A percentile compares a stretch with the other conserved stretches of the same genome.
phyloP scores from a whole-genome alignment of 495 filamentous ascomycete genomes.

The Clohesyomyces aquaticus region DNA sequence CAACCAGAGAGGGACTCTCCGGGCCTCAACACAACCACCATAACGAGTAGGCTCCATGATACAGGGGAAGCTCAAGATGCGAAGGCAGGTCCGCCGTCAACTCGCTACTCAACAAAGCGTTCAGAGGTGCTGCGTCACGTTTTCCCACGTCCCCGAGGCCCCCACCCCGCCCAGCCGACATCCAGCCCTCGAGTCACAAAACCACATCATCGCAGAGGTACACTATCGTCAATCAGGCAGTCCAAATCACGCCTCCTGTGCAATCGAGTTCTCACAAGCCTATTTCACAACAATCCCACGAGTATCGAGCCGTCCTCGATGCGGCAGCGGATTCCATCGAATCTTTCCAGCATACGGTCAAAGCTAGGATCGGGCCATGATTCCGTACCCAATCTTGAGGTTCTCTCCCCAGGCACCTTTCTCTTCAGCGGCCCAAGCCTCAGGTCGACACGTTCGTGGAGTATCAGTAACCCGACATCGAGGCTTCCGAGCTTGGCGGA shows the following conservation, averaged over 20 bases:
- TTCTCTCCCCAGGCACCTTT: constrained; percentile 40
- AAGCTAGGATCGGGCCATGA: neutral
- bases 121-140: constrained; percentile 24
- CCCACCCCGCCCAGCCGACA: neutral
- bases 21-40: neutral
- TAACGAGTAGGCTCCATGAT: neutral
- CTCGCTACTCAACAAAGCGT: constrained; percentile 5
- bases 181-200: constrained; percentile 11
- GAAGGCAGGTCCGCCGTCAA: neutral
- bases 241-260: constrained; percentile 25
- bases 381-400: constrained; percentile 36
- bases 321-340: constrained; percentile 7
- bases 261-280: constrained; percentile 24
- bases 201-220: constrained; percentile 11
- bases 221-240: constrained; percentile 18
- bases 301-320: neutral
- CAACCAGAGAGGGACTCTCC: neutral
- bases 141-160: constrained; percentile 12
- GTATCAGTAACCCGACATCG: constrained; percentile 22
- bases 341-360: constrained; percentile 24
- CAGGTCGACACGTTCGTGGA: constrained; percentile 25
- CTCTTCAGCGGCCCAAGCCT: constrained; percentile 41
- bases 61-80: neutral
- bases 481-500: constrained; percentile 24
- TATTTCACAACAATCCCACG: constrained; percentile 22